Conservation (phyloP, 305 asterid genomes). For the Fraxinus nigra region DNA sequence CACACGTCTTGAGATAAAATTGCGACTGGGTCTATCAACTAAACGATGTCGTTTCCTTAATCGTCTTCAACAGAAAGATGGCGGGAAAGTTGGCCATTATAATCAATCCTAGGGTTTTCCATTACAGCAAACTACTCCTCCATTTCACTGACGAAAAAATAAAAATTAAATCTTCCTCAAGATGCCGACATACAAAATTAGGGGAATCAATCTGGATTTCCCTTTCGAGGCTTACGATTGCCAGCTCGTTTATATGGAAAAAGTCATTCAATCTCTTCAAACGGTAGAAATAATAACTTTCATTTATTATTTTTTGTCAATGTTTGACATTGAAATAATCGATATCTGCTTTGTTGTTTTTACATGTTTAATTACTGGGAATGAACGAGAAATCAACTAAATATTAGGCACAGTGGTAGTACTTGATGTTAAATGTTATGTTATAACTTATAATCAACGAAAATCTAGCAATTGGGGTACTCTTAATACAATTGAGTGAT, state of each 20-base stretch:
- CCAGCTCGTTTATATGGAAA: constrained; percentile 94
- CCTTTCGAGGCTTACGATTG: constrained; percentile 96
- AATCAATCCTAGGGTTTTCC: constrained; percentile 23
- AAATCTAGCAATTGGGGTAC: neutral
- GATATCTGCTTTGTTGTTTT: neutral
- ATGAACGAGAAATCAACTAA: neutral
- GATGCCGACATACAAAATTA: constrained; percentile 80
- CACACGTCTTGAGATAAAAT: neutral
- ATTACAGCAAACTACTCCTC: neutral
- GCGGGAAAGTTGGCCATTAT: constrained; percentile 29
- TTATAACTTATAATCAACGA: neutral
- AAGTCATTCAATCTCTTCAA: constrained; percentile 90
- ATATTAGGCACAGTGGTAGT: neutral
- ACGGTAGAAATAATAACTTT: constrained; percentile 37
- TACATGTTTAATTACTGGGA: neutral
- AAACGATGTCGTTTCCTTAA: constrained; percentile 8
- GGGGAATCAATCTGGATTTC: constrained; percentile 93
- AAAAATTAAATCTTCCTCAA: neutral
- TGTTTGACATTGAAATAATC: neutral
- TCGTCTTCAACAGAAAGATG: constrained; percentile 14
- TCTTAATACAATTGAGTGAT: neutral
- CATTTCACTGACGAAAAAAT: neutral
- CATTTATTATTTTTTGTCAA: neutral
- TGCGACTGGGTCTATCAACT: neutral
- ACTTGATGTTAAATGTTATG: neutral